These are phyloP conservation scores for Clonostachys chloroleuca DNA, from an alignment of 2,329 filamentous ascomycete genomes.

Conservation along the genomic window DNA sequence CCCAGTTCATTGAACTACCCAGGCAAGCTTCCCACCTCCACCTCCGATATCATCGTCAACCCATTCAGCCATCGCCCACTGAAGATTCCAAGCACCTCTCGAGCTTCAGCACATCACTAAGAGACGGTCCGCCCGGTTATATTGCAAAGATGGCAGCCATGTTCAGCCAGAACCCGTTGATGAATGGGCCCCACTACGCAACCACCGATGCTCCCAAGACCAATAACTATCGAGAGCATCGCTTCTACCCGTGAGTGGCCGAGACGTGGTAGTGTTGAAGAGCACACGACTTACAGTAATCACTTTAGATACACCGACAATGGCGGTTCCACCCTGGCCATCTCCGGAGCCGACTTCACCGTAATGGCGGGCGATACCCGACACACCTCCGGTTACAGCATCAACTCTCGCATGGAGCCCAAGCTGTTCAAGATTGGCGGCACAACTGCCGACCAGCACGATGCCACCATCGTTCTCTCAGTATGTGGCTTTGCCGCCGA, in stretches of 20 bases:
- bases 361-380: constrained; percentile 97
- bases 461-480: constrained; percentile 82
- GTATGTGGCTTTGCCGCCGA: constrained; percentile 96
- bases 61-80: not conserved
- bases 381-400: constrained; percentile 94
- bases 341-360: constrained; percentile 88
- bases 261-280: not conserved
- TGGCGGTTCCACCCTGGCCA: constrained; percentile 92
- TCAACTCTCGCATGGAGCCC: constrained; percentile 92
- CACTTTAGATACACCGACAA: constrained; percentile 85
- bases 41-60: constrained; percentile 9
- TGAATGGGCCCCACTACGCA: constrained; percentile 67
- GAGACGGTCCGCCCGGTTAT: not conserved
- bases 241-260: constrained; percentile 80
- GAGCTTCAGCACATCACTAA: too few species aligned
- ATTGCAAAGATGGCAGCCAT: constrained; percentile 53
- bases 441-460: constrained; percentile 77
- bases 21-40: constrained; percentile 11
- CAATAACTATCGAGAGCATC: constrained; percentile 63
- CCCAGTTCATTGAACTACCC: too few species aligned
- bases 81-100: too few species aligned
- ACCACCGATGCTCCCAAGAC: constrained; percentile 57
- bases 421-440: constrained; percentile 98
- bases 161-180: constrained; percentile 66
- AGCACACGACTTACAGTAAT: not conserved